phyloP scores from a whole-genome alignment of 2,329 filamentous ascomycete species.

The Diaporthe sp. region DNA sequence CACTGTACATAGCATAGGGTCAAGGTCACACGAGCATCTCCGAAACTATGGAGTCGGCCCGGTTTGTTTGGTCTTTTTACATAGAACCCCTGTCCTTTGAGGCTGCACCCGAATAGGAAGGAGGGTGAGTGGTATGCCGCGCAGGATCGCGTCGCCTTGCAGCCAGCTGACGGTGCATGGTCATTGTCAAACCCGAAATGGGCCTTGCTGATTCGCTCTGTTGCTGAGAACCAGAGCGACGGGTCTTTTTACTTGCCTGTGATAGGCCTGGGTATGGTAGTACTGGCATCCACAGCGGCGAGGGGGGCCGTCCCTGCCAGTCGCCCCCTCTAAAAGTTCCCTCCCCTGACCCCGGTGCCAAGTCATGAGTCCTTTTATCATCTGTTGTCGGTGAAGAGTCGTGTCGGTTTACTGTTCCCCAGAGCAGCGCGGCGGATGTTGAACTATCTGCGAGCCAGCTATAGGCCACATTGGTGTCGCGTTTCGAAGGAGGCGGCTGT shows the following conservation, averaged over 20 bases:
- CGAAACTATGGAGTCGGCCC: conserved; percentile 27
- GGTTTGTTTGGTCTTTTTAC: not conserved
- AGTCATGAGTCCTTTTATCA: not conserved
- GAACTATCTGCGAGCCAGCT: not conserved
- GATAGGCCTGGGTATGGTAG: conserved; percentile 8
- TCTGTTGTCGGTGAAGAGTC: not conserved
- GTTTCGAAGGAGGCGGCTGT: not conserved
- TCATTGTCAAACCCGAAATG: not conserved
- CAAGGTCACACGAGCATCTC: not conserved
- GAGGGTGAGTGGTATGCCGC: not conserved
- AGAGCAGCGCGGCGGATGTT: no score
- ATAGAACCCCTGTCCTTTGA: not conserved
- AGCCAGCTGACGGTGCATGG: not conserved
- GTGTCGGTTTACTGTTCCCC: not conserved
- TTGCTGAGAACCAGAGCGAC: not conserved
- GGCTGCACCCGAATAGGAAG: not conserved
- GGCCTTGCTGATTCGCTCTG: not conserved
- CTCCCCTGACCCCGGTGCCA: not conserved
- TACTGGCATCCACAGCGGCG: not conserved
- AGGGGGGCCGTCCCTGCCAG: conserved; percentile 6
- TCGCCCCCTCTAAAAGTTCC: not conserved
- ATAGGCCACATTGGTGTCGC: not conserved
- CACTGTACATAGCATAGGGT: not conserved
- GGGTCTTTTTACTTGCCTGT: not conserved
- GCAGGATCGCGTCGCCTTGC: conserved; percentile 2